Evolutionary conservation across 2,329 filamentous ascomycete species (phyloP), one percentile per base, ranked within the genome.

Genomic region (Nannizziopsis arthrosporioides): DNA sequence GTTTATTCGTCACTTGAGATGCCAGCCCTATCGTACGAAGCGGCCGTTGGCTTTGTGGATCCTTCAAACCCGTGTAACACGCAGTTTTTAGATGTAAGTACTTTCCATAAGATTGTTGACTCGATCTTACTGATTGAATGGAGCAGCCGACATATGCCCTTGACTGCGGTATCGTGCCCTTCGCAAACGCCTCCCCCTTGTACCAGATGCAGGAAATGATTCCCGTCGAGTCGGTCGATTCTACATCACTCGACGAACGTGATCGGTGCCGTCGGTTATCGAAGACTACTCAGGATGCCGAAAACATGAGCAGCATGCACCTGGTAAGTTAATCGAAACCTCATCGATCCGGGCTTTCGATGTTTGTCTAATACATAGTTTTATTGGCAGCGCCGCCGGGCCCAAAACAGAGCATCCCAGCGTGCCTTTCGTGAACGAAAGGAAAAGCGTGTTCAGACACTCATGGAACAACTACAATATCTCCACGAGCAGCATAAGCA

Each of bases 361-460:
- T 43, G 10, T 11, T 43, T 12, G 17, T 10, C 37, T 51, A 47
- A 44, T 15, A 44, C 17, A 30, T 8, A 51, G 50, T 54, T 49
- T 10, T 22, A 54, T 43, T 44, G 31, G 41, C 59, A 94, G 87
- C 93, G 94, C 70, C 83, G 88, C 57, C 94, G 94, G 68, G 88
- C 88, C 8, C 86, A 93, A 63, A 93, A 93, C 56, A 77, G 86
- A 57, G 86, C 86, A 9, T 86, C 86, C 9, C 86, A 93, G 66
- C 80, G 86, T 47, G 87, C 87, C 10, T 93, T 93, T 72, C 79
- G 86, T 45, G 86, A 93, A 65, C 82, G 86, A 52, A 93, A 92
- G 68, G 87, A 93, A 66, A 87, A 82, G 69, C 86, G 93, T 59
- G 65, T 93, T 42, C 87, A 87, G 63, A 84, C 89, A 56, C 75